Percentiles rank a stretch among this genome's conserved stretches.
These are phyloP conservation scores for Elsinoe australis DNA, from an alignment of 2,329 filamentous ascomycete genomes.

Conservation along the genomic window DNA sequence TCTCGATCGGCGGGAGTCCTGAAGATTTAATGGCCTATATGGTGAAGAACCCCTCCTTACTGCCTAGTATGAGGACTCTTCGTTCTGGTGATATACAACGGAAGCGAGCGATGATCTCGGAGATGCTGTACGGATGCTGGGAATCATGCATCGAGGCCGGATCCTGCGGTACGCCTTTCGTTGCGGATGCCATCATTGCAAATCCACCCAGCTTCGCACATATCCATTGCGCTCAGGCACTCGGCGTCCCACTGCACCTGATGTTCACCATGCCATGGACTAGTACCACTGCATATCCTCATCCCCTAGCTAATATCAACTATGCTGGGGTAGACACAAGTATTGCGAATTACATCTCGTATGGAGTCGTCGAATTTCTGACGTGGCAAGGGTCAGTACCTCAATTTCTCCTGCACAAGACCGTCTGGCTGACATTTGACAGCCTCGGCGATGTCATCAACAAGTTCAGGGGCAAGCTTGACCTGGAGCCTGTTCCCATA, in stretches of 20 bases:
- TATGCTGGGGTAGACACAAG: slow-evolving; percentile 24
- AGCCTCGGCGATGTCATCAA: slow-evolving; percentile 22
- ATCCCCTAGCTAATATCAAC: slow-evolving; percentile 71
- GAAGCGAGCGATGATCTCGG: slow-evolving; percentile 25
- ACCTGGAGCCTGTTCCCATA: slow-evolving; percentile 15
- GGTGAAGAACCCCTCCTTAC: slow-evolving; percentile 20
- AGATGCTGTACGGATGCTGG: slow-evolving; percentile 31
- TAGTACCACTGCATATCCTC: no score
- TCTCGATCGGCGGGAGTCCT: slow-evolving; percentile 50
- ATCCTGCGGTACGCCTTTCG: not conserved
- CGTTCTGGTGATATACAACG: slow-evolving; percentile 28
- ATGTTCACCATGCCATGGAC: no score
- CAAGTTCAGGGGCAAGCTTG: slow-evolving; percentile 17
- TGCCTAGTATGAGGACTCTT: slow-evolving; percentile 27
- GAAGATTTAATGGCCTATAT: slow-evolving; percentile 36
- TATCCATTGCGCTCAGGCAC: no score
- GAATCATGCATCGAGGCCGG: slow-evolving; percentile 23
- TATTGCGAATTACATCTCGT: slow-evolving; percentile 11
- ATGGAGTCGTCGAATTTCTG: slow-evolving; percentile 7
- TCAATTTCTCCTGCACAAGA: not conserved
- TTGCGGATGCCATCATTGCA: slow-evolving; percentile 13
- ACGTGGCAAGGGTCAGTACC: slow-evolving; percentile 8
- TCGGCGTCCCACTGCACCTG: no score
- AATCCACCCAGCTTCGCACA: no score
- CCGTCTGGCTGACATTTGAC: not conserved